phyloP scores from a whole-genome alignment of 1,284 basidiomycete species.

The Ustilago tritici region DNA sequence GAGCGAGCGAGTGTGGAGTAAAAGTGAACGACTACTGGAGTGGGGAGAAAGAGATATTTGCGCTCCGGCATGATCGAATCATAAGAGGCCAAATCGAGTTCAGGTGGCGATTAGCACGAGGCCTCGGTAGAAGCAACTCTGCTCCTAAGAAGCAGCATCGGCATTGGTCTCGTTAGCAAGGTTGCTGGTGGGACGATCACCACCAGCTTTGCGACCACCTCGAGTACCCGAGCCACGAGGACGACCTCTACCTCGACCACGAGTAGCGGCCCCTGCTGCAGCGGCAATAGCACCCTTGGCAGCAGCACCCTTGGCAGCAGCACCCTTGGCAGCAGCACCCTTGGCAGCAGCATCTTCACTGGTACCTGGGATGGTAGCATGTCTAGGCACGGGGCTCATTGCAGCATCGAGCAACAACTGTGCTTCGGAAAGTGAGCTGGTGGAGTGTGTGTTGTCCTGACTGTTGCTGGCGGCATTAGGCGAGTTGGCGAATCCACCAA shows the following conservation, averaged over 20 bases:
- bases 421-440: conserved; percentile 46
- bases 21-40: neutral
- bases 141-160: conserved; percentile 14
- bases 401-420: conserved; percentile 54
- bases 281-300: conserved; percentile 2
- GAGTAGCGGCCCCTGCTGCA: conserved; percentile 5
- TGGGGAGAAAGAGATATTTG: neutral
- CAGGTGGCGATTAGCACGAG: conserved; percentile 17
- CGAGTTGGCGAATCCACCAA: conserved; percentile 50
- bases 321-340: neutral
- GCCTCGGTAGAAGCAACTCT: conserved; percentile 31
- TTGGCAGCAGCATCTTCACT: conserved; percentile 2
- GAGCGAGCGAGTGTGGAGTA: neutral
- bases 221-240: conserved; percentile 42
- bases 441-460: conserved; percentile 25
- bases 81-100: neutral
- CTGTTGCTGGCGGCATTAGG: conserved; percentile 13
- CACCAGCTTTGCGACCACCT: conserved; percentile 22
- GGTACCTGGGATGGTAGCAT: conserved; percentile 37
- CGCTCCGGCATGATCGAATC: neutral
- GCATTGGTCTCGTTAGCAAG: conserved; percentile 32
- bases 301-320: neutral
- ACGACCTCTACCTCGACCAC: conserved; percentile 41
- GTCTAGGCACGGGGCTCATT: conserved; percentile 50
- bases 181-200: conserved; percentile 16